A percentile compares a stretch with the other conserved stretches of the same genome.
Conservation (phyloP, 305 asterid species). For the Salvia sclarea region DNA sequence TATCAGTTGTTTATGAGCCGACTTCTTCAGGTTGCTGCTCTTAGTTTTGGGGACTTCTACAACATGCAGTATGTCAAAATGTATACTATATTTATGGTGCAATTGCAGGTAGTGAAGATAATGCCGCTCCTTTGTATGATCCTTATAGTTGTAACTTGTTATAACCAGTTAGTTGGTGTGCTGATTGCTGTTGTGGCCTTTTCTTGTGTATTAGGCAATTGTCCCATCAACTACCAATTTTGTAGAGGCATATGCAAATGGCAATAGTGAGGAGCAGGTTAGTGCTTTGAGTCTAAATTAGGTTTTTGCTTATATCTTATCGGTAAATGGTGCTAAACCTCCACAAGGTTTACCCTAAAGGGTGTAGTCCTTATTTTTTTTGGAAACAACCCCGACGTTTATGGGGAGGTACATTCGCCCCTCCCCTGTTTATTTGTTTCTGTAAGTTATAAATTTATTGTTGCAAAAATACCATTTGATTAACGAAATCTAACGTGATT, state of each 20-base stretch:
- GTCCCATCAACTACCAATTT: conserved; percentile 68
- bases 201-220: conserved; percentile 49
- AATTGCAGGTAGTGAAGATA: conserved; percentile 73
- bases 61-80: conserved; percentile 69
- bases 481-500: background rate
- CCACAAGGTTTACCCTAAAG: background rate
- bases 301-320: conserved; percentile 17
- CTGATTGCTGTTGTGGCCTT: conserved; percentile 25
- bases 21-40: conserved; percentile 82
- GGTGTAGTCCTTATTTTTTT: background rate
- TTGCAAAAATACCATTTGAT: background rate
- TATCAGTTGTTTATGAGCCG: conserved; percentile 17
- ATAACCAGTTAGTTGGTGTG: conserved; percentile 18
- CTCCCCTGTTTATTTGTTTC: too few relatives aligned
- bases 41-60: conserved; percentile 77
- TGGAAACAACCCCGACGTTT: background rate
- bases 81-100: conserved; percentile 78
- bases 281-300: conserved; percentile 20
- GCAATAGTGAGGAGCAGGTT: conserved; percentile 93
- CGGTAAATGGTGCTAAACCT: background rate
- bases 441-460: background rate
- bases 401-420: background rate
- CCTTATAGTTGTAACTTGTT: conserved; percentile 26
- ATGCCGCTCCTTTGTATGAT: background rate
- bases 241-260: conserved; percentile 80